phyloP scores from a whole-genome alignment of 805 yeast genomes.

The Spathaspora arborariae region DNA sequence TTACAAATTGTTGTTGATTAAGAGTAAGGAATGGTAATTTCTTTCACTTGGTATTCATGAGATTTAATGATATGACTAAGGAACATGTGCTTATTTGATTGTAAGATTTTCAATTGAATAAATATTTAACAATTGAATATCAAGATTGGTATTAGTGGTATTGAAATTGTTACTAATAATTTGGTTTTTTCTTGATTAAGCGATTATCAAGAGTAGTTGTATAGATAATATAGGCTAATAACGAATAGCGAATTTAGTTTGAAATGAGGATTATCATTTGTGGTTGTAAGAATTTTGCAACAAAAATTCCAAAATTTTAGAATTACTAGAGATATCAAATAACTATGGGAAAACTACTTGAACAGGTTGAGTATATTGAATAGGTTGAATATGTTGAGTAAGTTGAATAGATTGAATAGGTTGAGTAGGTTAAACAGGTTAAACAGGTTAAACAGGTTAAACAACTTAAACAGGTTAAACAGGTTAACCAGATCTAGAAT shows the following conservation, averaged over 20 bases:
- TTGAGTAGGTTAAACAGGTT: no score
- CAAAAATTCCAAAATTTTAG: neutral
- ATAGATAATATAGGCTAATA: neutral
- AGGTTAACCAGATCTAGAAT: no score
- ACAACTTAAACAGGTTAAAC: no score
- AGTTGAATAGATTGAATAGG: no score
- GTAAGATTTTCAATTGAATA: slow-evolving; percentile 4
- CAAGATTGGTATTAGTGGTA: neutral
- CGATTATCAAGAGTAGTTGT: neutral
- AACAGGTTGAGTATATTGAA: no score
- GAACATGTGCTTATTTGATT: neutral
- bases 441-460: no score
- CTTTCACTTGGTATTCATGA: neutral
- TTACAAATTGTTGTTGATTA: slow-evolving; percentile 3
- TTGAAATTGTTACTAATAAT: neutral
- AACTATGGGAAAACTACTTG: no score
- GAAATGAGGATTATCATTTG: neutral
- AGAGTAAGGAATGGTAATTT: slow-evolving; percentile 3
- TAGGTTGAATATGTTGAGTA: no score
- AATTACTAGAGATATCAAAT: neutral
- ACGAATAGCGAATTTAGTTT: neutral
- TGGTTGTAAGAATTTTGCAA: neutral
- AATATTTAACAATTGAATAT: slow-evolving; percentile 2
- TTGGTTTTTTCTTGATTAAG: neutral
- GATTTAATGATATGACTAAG: neutral